A percentile compares a stretch with the other conserved stretches of the same genome.
phyloP scores from a whole-genome alignment of 495 filamentous ascomycete genomes.

The Trichoderma virens region DNA sequence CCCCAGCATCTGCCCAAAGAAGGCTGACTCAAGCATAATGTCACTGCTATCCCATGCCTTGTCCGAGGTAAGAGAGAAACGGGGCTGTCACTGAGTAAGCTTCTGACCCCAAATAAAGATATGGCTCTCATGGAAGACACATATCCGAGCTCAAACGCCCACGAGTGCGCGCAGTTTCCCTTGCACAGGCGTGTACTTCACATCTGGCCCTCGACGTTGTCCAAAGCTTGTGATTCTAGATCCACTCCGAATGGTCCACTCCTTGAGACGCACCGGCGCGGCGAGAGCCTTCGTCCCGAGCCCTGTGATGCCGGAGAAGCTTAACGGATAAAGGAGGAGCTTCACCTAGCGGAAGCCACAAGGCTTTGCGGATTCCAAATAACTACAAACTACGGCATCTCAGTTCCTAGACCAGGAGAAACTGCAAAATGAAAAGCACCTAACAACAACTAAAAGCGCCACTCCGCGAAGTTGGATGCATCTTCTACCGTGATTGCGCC shows the following conservation, averaged over 20 bases:
- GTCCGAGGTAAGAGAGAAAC: too few species aligned
- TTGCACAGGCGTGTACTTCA: too few species aligned
- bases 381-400: background rate
- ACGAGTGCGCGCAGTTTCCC: too few species aligned
- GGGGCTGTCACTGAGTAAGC: too few species aligned
- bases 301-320: background rate
- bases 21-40: too few species aligned
- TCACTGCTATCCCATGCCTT: too few species aligned
- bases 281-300: background rate
- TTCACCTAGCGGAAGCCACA: background rate
- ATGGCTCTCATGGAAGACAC: too few species aligned
- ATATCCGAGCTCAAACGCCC: too few species aligned
- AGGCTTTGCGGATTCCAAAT: background rate
- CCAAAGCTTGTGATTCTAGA: background rate
- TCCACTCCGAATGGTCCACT: background rate
- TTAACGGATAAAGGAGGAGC: conserved; percentile 2
- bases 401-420: background rate
- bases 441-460: background rate
- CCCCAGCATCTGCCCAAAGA: too few species aligned
- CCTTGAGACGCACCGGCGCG: background rate
- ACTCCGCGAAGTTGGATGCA: background rate
- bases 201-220: background rate
- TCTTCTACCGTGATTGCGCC: background rate
- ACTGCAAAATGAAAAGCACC: background rate
- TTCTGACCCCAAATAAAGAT: too few species aligned